Conservation (phyloP, 768 basidiomycete species). For the Agaricus sinodeliciosus region DNA sequence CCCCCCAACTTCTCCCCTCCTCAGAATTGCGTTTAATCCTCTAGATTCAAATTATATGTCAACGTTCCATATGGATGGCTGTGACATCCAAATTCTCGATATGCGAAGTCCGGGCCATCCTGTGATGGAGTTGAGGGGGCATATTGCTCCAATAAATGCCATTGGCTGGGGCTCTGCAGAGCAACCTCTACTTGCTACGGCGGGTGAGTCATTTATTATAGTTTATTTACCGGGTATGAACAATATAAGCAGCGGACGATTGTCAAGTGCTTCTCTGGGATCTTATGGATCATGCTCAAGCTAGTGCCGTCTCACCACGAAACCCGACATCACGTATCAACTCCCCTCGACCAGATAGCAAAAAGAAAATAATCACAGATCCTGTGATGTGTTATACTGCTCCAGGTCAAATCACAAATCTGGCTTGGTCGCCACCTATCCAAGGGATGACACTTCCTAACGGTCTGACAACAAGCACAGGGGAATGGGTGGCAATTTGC, state of each 20-base stretch:
- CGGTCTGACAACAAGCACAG: constrained; percentile 65
- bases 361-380: constrained; percentile 65
- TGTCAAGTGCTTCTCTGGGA: constrained; percentile 95
- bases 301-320: constrained; percentile 58
- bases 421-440: constrained; percentile 87
- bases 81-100: constrained; percentile 88
- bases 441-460: constrained; percentile 69
- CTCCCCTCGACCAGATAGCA: constrained; percentile 77
- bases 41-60: constrained; percentile 93
- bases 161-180: constrained; percentile 88
- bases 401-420: constrained; percentile 68
- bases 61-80: constrained; percentile 91
- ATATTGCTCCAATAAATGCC: constrained; percentile 76
- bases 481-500: constrained; percentile 84
- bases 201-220: constrained; percentile 41
- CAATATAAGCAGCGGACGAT: constrained; percentile 65
- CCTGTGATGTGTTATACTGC: constrained; percentile 85
- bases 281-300: constrained; percentile 54
- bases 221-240: neutral
- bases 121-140: constrained; percentile 85
- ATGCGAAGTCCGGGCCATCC: constrained; percentile 96
- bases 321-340: constrained; percentile 65
- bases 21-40: constrained; percentile 89
- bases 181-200: constrained; percentile 79
- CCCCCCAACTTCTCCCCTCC: constrained; percentile 72